phyloP scores from a whole-genome alignment of 768 basidiomycete species.

The Rhodotorula taiwanensis region DNA sequence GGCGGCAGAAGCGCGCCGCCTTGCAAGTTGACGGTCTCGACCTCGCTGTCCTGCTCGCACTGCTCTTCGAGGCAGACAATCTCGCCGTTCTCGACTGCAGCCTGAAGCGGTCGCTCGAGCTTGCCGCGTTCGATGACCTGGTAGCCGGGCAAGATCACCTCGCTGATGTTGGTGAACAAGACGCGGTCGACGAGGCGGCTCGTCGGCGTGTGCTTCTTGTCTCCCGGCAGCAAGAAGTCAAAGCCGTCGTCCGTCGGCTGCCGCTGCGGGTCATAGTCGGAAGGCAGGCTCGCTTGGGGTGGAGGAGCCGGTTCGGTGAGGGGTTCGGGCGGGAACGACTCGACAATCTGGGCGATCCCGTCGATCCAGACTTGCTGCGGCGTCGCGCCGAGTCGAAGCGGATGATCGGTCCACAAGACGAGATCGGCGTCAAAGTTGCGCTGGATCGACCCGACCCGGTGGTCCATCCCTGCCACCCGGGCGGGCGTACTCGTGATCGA shows the following conservation, averaged over 20 bases:
- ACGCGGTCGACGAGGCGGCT: constrained; percentile 9
- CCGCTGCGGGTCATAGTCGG: constrained; percentile 1
- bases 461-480: constrained; percentile 61
- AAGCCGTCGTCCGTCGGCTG: constrained; percentile 45
- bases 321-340: constrained; percentile 27
- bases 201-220: background rate
- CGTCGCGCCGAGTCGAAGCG: constrained; percentile 67
- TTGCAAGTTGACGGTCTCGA: constrained; percentile 6
- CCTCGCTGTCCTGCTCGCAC: background rate
- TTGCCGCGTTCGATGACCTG: background rate
- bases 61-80: constrained; percentile 12
- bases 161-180: constrained; percentile 26
- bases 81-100: constrained; percentile 16
- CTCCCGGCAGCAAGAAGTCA: constrained; percentile 8
- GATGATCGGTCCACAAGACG: constrained; percentile 53
- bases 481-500: constrained; percentile 65
- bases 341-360: constrained; percentile 61
- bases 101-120: background rate
- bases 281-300: constrained; percentile 2
- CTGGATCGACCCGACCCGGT: constrained; percentile 67
- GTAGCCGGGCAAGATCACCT: constrained; percentile 10
- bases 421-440: constrained; percentile 62
- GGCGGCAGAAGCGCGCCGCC: constrained; percentile 20
- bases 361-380: constrained; percentile 79
- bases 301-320: constrained; percentile 39